Evolutionary conservation across 768 basidiomycete genomes (phyloP), one percentile per base, ranked within the genome.

Genomic region (Cyclocybe cylindracea): DNA sequence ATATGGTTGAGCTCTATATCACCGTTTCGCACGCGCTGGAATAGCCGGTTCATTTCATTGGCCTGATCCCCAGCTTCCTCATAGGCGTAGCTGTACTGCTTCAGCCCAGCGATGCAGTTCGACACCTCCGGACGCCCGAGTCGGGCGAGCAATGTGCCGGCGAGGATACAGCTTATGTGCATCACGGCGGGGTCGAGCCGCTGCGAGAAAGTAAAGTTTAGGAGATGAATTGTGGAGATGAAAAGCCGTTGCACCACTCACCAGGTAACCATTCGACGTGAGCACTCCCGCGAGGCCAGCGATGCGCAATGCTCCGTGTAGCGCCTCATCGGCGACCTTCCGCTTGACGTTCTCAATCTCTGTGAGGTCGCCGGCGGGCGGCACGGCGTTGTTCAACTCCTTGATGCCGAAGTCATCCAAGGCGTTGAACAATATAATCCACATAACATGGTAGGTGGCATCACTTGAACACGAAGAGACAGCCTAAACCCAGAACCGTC

Each of bases 381-480:
- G 62, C 9, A 60, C 57, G 39, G 68, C 58, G 42, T 79, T 73
- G 64, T 87, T 87, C 53, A 83, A 68, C 60, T 94, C 92, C 54
- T 83, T 83, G 51, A 96, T 76, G 9, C 92, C 92, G 62, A 82
- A 93, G 51, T 95, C 92, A 51, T 91, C 87, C 56, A 96, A 69
- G 1, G 93, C 92, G 55, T 78, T 84, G 67, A 89, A 88, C 4
- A 94, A 69, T 38, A 86, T 82, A 53, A 94, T 85, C 92, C 91
- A 96, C 83, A 95, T 87, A 60, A 89, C 83, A 70, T 97, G 94
- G 65, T 90, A 95, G 29, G 89, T 91, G 29, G 91, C 89, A 64
- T 94, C 90, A 62, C 88, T 91, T 14, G 89, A 87, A 58, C 89
- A 89, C 73, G 74, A 75, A 44, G 74, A 75, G 32, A 78, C 77